Evolutionary conservation across 495 filamentous ascomycete species (phyloP), one percentile per base, ranked within the genome.

Genomic region (Neurospora discreta): DNA sequence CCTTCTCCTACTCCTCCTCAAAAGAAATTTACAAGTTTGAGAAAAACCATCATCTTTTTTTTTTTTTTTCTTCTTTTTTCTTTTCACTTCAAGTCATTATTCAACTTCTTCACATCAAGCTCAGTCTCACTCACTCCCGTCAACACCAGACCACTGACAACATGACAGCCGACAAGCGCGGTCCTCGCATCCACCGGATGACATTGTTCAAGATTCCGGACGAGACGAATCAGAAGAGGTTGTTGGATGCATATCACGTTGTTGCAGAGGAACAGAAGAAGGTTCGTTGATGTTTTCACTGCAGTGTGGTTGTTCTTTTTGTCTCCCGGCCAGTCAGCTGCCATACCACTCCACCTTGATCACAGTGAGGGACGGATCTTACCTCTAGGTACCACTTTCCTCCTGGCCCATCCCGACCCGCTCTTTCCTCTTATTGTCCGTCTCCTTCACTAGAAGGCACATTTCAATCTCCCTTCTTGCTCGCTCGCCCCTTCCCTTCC

Each of bases 131-230:
- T 20, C n/a, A 58, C 46, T 20, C n/a, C 46, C 20, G 46, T 26
- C 46, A 26, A 26, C 20, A 26, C 46, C 46, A 58, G 10, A 20
- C 46, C 46, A 26, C 15, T 58, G 46, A 58, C 52, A 65, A 65
- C 6, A 65, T 65, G 52, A 65, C 52, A 15, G 23, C 26, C 52
- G 52, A 65, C 26, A 65, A 65, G 52, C 52, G 52, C 3, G 52
- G 52, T 36, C 70, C 71, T 39, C 75, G 72, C 42, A 74, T 82
- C 33, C 71, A 77, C 42, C 78, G 81, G 38, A 71, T 75, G 26
- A 82, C 81, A 69, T 71, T 83, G 72, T 83, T 83, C 78, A 83
- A 82, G 74, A 68, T 82, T 13, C 79, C 81, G 0, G 71, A 76
- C 9, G 15, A 52, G 30, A 76, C 75, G 68, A 73, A 78, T 60